Evolutionary conservation across 148 eudicot genomes (phyloP).

Genomic region (Silene conica): DNA sequence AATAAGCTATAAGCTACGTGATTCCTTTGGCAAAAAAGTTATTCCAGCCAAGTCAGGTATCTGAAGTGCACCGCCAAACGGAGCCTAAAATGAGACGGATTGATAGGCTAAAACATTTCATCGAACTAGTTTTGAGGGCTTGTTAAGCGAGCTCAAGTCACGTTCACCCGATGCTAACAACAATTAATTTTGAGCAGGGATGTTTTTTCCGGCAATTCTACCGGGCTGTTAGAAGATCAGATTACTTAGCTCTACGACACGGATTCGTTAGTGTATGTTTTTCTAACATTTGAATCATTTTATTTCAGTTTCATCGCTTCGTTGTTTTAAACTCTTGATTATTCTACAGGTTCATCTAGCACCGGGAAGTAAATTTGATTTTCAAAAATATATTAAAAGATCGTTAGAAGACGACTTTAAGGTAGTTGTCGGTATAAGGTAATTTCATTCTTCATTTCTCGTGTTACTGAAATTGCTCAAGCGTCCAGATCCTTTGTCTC

Average conservation of each 20-base stretch:
- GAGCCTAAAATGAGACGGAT: too few species aligned
- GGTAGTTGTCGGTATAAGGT: conserved; percentile 95
- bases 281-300: background rate
- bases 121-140: too few species aligned
- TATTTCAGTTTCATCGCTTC: background rate
- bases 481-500: too few species aligned
- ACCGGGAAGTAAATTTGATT: conserved; percentile 87
- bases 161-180: background rate
- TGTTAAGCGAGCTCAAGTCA: too few species aligned
- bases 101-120: too few species aligned
- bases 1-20: too few species aligned
- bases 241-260: conserved; percentile 76
- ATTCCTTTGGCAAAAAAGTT: too few species aligned
- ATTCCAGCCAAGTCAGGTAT: too few species aligned
- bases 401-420: conserved; percentile 97
- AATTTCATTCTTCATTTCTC: background rate
- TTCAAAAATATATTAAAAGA: conserved; percentile 91
- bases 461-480: background rate
- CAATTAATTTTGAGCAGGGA: conserved; percentile 34
- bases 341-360: conserved; percentile 74
- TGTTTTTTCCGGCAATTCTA: conserved; percentile 86
- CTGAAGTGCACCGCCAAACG: too few species aligned
- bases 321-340: background rate
- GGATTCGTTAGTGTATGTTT: conserved; percentile 57
- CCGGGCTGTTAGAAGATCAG: conserved; percentile 58